Evolutionary conservation across 257 asterid genomes (phyloP).

Genomic region (Jacaranda mimosifolia): DNA sequence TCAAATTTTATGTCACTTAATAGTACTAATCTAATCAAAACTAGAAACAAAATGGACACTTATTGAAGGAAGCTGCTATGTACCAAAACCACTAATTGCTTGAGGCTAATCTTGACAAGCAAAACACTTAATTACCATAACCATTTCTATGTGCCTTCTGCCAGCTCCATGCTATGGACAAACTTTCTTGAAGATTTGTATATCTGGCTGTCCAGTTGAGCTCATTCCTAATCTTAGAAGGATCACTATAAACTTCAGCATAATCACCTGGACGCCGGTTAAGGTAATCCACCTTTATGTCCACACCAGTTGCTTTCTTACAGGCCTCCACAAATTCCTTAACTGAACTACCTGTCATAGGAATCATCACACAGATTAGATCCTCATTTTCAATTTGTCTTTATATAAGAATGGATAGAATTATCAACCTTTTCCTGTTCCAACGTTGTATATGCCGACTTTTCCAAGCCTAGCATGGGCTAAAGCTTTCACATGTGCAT

Average conservation of each 20-base stretch:
- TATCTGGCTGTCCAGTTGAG: conserved; percentile 51
- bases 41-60: background rate
- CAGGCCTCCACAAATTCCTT: conserved; percentile 59
- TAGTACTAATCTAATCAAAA: background rate
- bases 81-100: background rate
- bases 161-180: conserved; percentile 53
- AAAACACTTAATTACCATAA: conserved; percentile 26
- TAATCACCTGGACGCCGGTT: conserved; percentile 54
- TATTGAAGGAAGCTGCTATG: background rate
- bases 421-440: conserved; percentile 55
- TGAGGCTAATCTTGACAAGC: background rate
- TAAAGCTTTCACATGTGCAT: conserved; percentile 55
- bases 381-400: too few species aligned
- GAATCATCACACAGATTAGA: background rate
- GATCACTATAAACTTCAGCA: conserved; percentile 51
- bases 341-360: conserved; percentile 48
- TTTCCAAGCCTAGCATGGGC: conserved; percentile 46
- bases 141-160: conserved; percentile 50
- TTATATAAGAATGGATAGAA: background rate
- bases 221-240: conserved; percentile 45
- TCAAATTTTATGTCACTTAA: too few species aligned
- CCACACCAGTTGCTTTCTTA: conserved; percentile 49
- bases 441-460: conserved; percentile 55
- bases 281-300: conserved; percentile 53
- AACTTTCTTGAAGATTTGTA: conserved; percentile 46